These are phyloP conservation scores for Gastrolobium villosum DNA, from an alignment of 306 rosid genomes.

Conservation along the genomic window DNA sequence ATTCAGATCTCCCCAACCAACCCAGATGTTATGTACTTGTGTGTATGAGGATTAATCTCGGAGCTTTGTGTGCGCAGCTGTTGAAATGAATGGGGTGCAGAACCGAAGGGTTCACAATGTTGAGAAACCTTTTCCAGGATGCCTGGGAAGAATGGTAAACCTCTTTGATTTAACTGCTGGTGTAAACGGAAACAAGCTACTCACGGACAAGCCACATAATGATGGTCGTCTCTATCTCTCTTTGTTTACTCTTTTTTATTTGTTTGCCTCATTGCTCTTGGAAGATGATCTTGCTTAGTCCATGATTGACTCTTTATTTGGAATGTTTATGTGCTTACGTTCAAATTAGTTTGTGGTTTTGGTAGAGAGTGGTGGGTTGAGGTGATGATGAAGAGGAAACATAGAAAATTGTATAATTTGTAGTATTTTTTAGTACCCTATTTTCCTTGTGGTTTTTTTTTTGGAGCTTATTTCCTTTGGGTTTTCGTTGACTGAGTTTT, in stretches of 20 bases:
- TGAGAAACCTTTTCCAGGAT: slow-evolving; percentile 89
- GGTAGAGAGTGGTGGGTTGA: slow-evolving; percentile 16
- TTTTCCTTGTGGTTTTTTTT: background rate
- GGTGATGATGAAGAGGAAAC: background rate
- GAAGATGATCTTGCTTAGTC: slow-evolving; percentile 18
- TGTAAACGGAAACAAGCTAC: slow-evolving; percentile 79
- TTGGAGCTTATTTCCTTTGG: slow-evolving; percentile 2
- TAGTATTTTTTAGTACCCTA: slow-evolving; percentile 33
- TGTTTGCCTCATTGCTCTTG: background rate
- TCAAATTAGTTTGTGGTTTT: slow-evolving; percentile 21
- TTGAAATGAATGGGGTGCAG: slow-evolving; percentile 70
- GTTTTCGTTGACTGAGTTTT: slow-evolving; percentile 23
- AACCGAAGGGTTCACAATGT: slow-evolving; percentile 58
- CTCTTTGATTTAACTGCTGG: slow-evolving; percentile 84
- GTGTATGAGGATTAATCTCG: slow-evolving; percentile 34
- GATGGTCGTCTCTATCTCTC: slow-evolving; percentile 67
- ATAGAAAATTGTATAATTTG: background rate
- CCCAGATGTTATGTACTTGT: background rate
- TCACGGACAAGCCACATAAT: slow-evolving; percentile 74
- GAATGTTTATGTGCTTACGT: background rate
- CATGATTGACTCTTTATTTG: background rate
- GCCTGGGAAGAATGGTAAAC: slow-evolving; percentile 95
- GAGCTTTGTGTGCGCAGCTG: slow-evolving; percentile 52
- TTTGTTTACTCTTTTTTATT: background rate
- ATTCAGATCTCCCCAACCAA: slow-evolving; percentile 23